Base-by-base conservation (phyloP, 2,329 filamentous ascomycete species). In the Fusarium cyanostomum region DNA sequence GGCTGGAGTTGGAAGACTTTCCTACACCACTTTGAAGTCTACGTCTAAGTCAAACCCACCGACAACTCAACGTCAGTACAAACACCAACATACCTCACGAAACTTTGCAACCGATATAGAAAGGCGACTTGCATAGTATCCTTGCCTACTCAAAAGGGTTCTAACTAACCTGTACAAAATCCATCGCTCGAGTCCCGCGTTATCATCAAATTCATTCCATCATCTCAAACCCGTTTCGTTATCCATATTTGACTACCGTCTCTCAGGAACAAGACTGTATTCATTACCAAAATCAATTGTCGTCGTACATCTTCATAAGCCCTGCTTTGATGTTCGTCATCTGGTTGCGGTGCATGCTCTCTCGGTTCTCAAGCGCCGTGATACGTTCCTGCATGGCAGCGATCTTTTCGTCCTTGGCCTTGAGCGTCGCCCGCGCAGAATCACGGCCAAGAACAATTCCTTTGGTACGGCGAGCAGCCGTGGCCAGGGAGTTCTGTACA, bases 371-470 rank as follows among this genome's bases (percentile, higher is more conserved):
- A n/a, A 83, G 67, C 13, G 71, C 73, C 8, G 67, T 68, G 5
- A 82, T 66, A 27, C 72, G 69, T 34, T 71, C 71, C 68, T 80
- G 75, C 50, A 83, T 57, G 49, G 65, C 60, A 5, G 74, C 74
- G 37, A 78, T 75, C 46, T 70, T 73, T n/a, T 70, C 70, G 27
- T 94, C 89, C 63, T 88, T 88, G 5, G 82, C 80, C 70, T 86
- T 87, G 30, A 92, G 71, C 5, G 83, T 84, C 8, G 84, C 74
- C n/a, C 91, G 78, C 4, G 85, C 82, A 7, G 89, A 84, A 58
- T 94, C 90, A 3, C 90, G 80, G 1, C 89, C 89, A 60, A 83
- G 83, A 34, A 81, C 80, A 16, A 91, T 80, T 0, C 90, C 91
- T 67, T 84, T 85, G 0, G 82, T 81, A 48, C 81, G 82, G 48